Evolutionary conservation across 352 stramenopile species (phyloP).

Genomic region (Phytophthora colocasiae): DNA sequence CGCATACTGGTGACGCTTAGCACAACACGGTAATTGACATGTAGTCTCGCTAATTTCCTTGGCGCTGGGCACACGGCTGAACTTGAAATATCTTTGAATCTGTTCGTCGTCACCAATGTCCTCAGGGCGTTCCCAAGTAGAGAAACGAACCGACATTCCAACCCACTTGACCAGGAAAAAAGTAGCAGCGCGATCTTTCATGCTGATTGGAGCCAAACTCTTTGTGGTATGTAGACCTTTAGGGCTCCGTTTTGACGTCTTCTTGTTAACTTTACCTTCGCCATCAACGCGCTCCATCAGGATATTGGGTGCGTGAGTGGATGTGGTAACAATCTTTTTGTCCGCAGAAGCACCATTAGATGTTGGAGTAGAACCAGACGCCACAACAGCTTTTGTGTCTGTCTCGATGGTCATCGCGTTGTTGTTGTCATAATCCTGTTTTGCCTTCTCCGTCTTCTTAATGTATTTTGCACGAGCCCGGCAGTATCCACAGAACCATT

Average conservation of each 20-base stretch:
- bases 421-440: slow-evolving; percentile 15
- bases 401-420: slow-evolving; percentile 10
- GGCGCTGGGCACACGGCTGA: slow-evolving; percentile 79
- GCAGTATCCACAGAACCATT: slow-evolving; percentile 89
- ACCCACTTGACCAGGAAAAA: slow-evolving; percentile 92
- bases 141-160: slow-evolving; percentile 84
- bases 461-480: slow-evolving; percentile 62
- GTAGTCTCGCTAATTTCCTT: slow-evolving; percentile 87
- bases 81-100: slow-evolving; percentile 91
- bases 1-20: slow-evolving; percentile 76
- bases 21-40: slow-evolving; percentile 87
- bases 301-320: slow-evolving; percentile 54
- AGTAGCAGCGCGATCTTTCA: slow-evolving; percentile 58
- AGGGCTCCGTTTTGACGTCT: slow-evolving; percentile 41
- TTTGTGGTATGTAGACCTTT: slow-evolving; percentile 33
- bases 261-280: slow-evolving; percentile 83
- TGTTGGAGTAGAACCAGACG: slow-evolving; percentile 4
- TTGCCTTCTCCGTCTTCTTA: slow-evolving; percentile 32
- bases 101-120: slow-evolving; percentile 91
- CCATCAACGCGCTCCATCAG: slow-evolving; percentile 52
- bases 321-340: slow-evolving; percentile 9
- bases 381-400: slow-evolving; percentile 3
- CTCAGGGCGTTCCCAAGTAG: slow-evolving; percentile 88
- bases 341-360: slow-evolving; percentile 2
- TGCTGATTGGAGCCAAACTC: slow-evolving; percentile 31